A percentile compares a stretch with the other conserved stretches of the same genome.
Conservation (phyloP, 768 basidiomycete genomes). For the Termitomyces sp. region DNA sequence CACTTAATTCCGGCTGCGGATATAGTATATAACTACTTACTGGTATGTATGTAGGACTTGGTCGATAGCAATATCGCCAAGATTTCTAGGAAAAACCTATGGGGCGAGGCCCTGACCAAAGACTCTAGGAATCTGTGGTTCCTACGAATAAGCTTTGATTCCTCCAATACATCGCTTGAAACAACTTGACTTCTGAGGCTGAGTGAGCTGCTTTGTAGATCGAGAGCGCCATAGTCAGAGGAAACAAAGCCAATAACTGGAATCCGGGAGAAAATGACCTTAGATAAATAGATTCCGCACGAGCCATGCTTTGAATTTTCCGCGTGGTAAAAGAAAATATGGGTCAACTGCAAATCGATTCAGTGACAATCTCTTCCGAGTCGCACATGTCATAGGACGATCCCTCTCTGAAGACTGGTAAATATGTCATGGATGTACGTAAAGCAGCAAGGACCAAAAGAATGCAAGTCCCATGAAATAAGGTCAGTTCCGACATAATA, state of each 20-base stretch:
- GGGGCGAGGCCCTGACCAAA: conserved; percentile 6
- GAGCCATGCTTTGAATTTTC: too few relatives aligned
- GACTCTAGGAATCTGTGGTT: conserved; percentile 3
- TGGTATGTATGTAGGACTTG: too few relatives aligned
- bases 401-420: background rate
- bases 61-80: conserved; percentile 1
- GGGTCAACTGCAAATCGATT: background rate
- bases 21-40: too few relatives aligned
- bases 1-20: too few relatives aligned
- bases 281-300: background rate
- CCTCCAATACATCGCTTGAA: background rate
- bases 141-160: background rate
- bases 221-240: background rate
- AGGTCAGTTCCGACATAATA: too few relatives aligned
- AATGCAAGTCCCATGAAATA: background rate
- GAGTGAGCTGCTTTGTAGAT: conserved; percentile 2
- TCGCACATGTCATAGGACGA: too few relatives aligned
- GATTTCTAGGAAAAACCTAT: background rate
- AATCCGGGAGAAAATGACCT: background rate
- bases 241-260: too few relatives aligned
- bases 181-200: background rate
- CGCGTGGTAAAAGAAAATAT: too few relatives aligned
- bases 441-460: background rate
- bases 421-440: too few relatives aligned
- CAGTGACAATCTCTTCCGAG: background rate